Evolutionary conservation across 345 rosid species (phyloP).

Genomic region (Cardiospermum halicacabum): DNA sequence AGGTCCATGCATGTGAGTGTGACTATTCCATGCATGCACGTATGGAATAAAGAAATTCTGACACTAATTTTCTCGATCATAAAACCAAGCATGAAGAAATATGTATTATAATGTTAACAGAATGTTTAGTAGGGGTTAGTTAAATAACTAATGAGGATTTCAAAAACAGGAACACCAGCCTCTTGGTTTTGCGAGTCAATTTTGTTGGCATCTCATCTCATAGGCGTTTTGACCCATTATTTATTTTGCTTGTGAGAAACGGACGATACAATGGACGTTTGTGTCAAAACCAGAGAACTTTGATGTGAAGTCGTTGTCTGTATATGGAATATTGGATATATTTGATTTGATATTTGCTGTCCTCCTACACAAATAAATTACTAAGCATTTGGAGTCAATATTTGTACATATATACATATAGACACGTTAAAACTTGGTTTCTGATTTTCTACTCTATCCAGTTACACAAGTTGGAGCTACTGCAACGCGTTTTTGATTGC

Average conservation of each 20-base stretch:
- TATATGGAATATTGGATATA: too few relatives aligned
- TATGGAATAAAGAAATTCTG: not conserved
- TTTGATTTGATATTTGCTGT: not conserved
- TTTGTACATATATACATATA: not conserved
- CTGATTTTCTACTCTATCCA: not conserved
- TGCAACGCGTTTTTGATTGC: not conserved
- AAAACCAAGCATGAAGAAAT: too few relatives aligned
- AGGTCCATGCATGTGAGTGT: not conserved
- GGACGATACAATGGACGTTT: not conserved
- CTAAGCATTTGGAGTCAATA: not conserved
- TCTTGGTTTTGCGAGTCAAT: constrained; percentile 26
- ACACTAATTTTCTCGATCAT: too few relatives aligned
- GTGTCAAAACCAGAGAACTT: constrained; percentile 12
- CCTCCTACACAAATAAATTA: not conserved
- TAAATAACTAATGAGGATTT: not conserved
- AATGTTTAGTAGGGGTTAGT: not conserved
- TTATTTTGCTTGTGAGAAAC: too few relatives aligned
- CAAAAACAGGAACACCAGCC: constrained; percentile 7
- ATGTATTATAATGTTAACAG: too few relatives aligned
- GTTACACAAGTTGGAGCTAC: not conserved
- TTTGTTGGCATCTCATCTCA: constrained; percentile 19
- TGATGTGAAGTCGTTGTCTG: too few relatives aligned
- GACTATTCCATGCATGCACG: not conserved
- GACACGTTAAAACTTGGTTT: too few relatives aligned
- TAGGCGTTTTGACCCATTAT: not conserved